Evolutionary conservation across 208 protist genomes (phyloP).

Genomic region (Crithidia fasciculata): DNA sequence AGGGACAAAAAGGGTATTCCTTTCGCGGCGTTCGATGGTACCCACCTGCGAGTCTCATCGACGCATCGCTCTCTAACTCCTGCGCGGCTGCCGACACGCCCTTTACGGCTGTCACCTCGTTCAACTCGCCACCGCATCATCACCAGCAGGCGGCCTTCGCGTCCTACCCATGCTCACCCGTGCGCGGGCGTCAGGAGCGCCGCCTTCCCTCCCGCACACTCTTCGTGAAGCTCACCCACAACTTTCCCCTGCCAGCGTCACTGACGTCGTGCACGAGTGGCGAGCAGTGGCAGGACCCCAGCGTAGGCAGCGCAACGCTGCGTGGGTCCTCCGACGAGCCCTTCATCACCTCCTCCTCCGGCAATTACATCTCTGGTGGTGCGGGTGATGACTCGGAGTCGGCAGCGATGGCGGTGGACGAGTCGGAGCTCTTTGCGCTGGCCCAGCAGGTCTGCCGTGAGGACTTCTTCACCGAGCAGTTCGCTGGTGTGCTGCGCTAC

Average conservation of each 20-base stretch:
- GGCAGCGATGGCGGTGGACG: neutral
- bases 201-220: conserved; percentile 30
- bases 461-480: conserved; percentile 55
- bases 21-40: no score
- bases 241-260: conserved; percentile 24
- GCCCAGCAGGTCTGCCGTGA: conserved; percentile 26
- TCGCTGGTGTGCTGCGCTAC: conserved; percentile 51
- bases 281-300: neutral
- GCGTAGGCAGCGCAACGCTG: neutral
- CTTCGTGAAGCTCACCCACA: conserved; percentile 36
- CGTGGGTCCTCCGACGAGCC: neutral
- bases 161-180: no score
- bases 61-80: no score
- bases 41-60: no score
- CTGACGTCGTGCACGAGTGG: neutral
- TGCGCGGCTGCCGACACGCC: no score
- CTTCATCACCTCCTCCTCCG: neutral
- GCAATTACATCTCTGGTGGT: no score
- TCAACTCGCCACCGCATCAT: no score
- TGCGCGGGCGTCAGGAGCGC: conserved; percentile 1
- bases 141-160: no score
- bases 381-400: neutral
- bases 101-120: no score
- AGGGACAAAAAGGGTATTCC: no score
- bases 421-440: conserved; percentile 17